A percentile compares a stretch with the other conserved stretches of the same genome.
phyloP scores from a whole-genome alignment of 495 filamentous ascomycete genomes.

The Durotheca rogersii region DNA sequence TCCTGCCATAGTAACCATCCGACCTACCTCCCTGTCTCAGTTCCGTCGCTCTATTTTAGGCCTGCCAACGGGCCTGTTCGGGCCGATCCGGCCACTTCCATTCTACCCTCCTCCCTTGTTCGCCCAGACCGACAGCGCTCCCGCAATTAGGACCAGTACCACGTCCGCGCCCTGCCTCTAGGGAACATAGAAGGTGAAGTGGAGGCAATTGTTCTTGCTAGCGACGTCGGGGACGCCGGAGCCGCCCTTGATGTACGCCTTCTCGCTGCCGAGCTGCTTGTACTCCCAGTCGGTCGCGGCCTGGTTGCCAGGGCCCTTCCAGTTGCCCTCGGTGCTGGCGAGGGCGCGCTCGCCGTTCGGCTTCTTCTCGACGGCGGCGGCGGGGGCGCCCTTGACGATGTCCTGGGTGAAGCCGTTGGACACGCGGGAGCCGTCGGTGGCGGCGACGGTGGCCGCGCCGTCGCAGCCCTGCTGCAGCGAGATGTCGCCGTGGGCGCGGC shows the following conservation, averaged over 20 bases:
- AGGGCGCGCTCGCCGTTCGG: slow-evolving; percentile 37
- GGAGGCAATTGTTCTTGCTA: slow-evolving; percentile 43
- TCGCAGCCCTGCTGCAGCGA: slow-evolving; percentile 46
- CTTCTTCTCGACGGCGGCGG: slow-evolving; percentile 36
- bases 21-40: no score
- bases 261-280: slow-evolving; percentile 35
- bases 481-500: slow-evolving; percentile 46
- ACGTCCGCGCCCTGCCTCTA: no score
- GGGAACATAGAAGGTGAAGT: slow-evolving; percentile 41
- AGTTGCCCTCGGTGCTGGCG: slow-evolving; percentile 45
- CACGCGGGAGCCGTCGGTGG: slow-evolving; percentile 39
- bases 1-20: no score
- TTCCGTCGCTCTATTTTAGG: no score
- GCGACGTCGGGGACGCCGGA: slow-evolving; percentile 42
- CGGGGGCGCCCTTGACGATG: slow-evolving; percentile 38
- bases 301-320: slow-evolving; percentile 43
- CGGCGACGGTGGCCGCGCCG: slow-evolving; percentile 42
- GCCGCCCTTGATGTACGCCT: slow-evolving; percentile 45
- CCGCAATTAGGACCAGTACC: neutral
- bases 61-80: neutral
- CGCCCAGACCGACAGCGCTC: neutral
- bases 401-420: slow-evolving; percentile 41
- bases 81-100: neutral
- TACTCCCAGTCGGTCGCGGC: slow-evolving; percentile 43
- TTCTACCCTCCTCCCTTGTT: neutral